Evolutionary conservation across 495 filamentous ascomycete genomes (phyloP), one percentile per base, ranked within the genome.

Genomic region (Tuber microsphaerosporum): DNA sequence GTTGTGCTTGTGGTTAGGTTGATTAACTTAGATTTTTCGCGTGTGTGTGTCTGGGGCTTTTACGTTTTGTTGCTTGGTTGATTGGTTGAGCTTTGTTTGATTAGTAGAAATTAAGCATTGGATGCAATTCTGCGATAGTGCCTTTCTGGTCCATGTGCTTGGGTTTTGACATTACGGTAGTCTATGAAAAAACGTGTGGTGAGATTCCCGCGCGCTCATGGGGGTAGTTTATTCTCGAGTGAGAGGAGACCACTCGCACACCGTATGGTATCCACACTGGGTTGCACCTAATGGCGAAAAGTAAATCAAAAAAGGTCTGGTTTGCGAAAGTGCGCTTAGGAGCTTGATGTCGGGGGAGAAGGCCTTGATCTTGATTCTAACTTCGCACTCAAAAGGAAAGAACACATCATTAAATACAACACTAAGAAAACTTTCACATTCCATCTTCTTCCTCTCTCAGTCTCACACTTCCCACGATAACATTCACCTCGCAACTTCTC

Each of bases 41-140:
- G n/a, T 9, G 56, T 65, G 56, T 34, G 14, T 34, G 42, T 42
- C 56, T 14, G 41, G 2, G 17, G 26, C n/a, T 42, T 41, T 71
- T 41, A 45, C 17, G 14, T 22, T 71, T 71, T 71, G 22, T 7
- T 45, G 3, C 22, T 26, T 22, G 39, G 43, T 42, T 41, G 5
- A 12, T 71, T 34, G 10, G 37, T 73, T 26, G 51, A 65, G 51
- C 42, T 72, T 39, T 74, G 51, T 71, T 71, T 51, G 65, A 72
- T 74, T 72, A 42, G 56, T 65, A 34, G 26, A 19, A 65, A 65
- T 65, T 65, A 65, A 34, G 51, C 14, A 34, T 7, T 7, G 56
- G 26, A 19, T 65, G 26, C 14, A 65, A 34, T 17, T 34, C 14
- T 17, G 26, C 12, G 14, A 14, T 31, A 34, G 34, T 65, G 26